Percentiles rank a stretch among this genome's conserved stretches.
Evolutionary conservation across 208 protist species (phyloP).

Genomic region (Kentomonas sorsogonicus): DNA sequence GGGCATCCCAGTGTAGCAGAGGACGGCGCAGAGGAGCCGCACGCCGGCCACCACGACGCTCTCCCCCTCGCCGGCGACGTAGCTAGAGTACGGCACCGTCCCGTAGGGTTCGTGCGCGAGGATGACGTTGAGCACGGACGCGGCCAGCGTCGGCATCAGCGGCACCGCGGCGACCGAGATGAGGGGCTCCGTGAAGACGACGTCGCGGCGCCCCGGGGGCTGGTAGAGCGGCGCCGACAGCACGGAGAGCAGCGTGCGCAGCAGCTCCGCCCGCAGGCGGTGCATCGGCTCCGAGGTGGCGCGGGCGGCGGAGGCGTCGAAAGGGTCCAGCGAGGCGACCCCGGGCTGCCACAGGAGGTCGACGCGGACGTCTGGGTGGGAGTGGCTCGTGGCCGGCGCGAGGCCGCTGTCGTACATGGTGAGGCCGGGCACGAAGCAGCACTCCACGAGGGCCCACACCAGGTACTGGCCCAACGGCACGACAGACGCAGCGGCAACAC

Average conservation of each 20-base stretch:
- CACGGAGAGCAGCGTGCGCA: slow-evolving; percentile 41
- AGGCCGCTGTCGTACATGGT: slow-evolving; percentile 24
- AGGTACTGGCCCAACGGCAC: slow-evolving; percentile 41
- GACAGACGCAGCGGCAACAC: slow-evolving; percentile 14
- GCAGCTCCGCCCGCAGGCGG: slow-evolving; percentile 35
- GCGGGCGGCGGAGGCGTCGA: slow-evolving; percentile 7
- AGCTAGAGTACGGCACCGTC: slow-evolving; percentile 69
- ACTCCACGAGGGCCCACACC: slow-evolving; percentile 66
- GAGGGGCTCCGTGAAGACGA: slow-evolving; percentile 65
- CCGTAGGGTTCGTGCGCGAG: slow-evolving; percentile 68
- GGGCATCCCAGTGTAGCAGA: slow-evolving; percentile 48
- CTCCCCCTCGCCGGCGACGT: slow-evolving; percentile 50
- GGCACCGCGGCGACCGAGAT: slow-evolving; percentile 45
- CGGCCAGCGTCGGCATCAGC: slow-evolving; percentile 61
- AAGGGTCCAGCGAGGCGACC: slow-evolving; percentile 36
- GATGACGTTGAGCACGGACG: slow-evolving; percentile 75
- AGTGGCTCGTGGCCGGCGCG: slow-evolving; percentile 24
- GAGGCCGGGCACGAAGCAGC: slow-evolving; percentile 78
- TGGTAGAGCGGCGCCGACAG: slow-evolving; percentile 58
- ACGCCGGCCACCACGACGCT: slow-evolving; percentile 40
- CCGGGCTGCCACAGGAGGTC: slow-evolving; percentile 64
- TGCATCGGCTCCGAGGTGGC: slow-evolving; percentile 16
- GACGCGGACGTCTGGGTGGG: slow-evolving; percentile 43
- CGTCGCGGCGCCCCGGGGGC: slow-evolving; percentile 42
- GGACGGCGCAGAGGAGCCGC: slow-evolving; percentile 48